A percentile compares a stretch with the other conserved stretches of the same genome.
Evolutionary conservation across 169 alveolate genomes (phyloP).

Genomic region (Cryptosporidium muris): DNA sequence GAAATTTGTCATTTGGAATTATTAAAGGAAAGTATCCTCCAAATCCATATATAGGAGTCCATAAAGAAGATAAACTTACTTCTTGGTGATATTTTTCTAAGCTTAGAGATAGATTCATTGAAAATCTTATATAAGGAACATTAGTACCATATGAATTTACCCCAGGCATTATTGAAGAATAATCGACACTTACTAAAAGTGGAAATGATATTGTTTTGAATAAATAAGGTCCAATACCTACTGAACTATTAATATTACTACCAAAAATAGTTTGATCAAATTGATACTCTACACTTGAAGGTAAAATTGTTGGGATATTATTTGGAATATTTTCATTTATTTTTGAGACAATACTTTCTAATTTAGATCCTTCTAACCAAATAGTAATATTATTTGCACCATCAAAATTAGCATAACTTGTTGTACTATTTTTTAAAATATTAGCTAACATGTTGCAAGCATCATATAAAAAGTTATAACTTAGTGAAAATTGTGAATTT

Average conservation of each 20-base stretch:
- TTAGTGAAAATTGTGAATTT: neutral
- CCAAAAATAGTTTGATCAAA: conserved; percentile 54
- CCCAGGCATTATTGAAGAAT: conserved; percentile 27
- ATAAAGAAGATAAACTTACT: conserved; percentile 22
- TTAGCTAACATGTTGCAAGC: conserved; percentile 59
- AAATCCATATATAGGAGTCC: conserved; percentile 62
- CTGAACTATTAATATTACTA: conserved; percentile 1
- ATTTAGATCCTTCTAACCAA: conserved; percentile 65
- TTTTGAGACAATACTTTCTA: conserved; percentile 19
- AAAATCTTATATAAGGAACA: conserved; percentile 52
- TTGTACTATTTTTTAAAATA: conserved; percentile 23
- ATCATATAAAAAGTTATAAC: neutral
- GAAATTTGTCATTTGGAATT: conserved; percentile 48
- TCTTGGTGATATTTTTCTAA: conserved; percentile 23
- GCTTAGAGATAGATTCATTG: conserved; percentile 51
- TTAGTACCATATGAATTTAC: conserved; percentile 35
- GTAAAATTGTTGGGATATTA: conserved; percentile 41
- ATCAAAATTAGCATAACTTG: conserved; percentile 29
- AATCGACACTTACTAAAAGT: conserved; percentile 46
- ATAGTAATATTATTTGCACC: conserved; percentile 67
- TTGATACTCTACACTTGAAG: conserved; percentile 49
- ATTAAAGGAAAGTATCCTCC: conserved; percentile 66
- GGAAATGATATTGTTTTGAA: conserved; percentile 51
- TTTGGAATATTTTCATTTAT: conserved; percentile 43
- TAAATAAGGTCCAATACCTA: conserved; percentile 44